Evolutionary conservation across 2,329 filamentous ascomycete genomes (phyloP).

Genomic region (Calonectria honghensis): DNA sequence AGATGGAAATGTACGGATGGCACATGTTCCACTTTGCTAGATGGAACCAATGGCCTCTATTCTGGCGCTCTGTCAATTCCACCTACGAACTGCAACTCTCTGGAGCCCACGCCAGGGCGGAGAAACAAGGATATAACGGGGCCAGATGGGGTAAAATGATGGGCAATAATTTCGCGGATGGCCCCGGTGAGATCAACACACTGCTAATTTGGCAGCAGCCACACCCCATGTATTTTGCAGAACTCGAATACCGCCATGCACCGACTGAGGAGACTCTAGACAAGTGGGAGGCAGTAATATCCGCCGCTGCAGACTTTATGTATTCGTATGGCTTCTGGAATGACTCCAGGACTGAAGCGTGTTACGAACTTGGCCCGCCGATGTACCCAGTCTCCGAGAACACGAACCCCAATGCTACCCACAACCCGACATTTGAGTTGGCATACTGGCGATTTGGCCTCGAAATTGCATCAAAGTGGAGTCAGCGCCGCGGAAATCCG

Average conservation of each 20-base stretch:
- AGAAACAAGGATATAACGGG: background rate
- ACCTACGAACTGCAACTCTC: conserved; percentile 7
- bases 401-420: conserved; percentile 3
- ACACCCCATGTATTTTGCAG: conserved; percentile 18
- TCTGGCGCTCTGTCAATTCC: conserved; percentile 11
- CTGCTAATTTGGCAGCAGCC: conserved; percentile 17
- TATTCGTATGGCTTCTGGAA: conserved; percentile 7
- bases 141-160: conserved; percentile 13
- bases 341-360: background rate
- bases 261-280: conserved; percentile 3
- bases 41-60: conserved; percentile 13
- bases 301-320: conserved; percentile 13
- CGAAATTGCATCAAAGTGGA: conserved; percentile 16
- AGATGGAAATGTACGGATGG: conserved; percentile 23
- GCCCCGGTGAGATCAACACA: conserved; percentile 4
- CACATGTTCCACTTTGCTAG: conserved; percentile 12
- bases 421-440: conserved; percentile 11
- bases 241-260: conserved; percentile 10
- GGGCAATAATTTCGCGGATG: background rate
- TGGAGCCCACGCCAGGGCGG: background rate
- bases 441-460: conserved; percentile 14
- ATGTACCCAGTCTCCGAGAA: conserved; percentile 16
- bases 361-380: conserved; percentile 2
- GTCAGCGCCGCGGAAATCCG: background rate
- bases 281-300: conserved; percentile 1